A percentile compares a stretch with the other conserved stretches of the same genome.
Conservation (phyloP, 2,329 filamentous ascomycete species). For the Pseudogymnoascus sp. region DNA sequence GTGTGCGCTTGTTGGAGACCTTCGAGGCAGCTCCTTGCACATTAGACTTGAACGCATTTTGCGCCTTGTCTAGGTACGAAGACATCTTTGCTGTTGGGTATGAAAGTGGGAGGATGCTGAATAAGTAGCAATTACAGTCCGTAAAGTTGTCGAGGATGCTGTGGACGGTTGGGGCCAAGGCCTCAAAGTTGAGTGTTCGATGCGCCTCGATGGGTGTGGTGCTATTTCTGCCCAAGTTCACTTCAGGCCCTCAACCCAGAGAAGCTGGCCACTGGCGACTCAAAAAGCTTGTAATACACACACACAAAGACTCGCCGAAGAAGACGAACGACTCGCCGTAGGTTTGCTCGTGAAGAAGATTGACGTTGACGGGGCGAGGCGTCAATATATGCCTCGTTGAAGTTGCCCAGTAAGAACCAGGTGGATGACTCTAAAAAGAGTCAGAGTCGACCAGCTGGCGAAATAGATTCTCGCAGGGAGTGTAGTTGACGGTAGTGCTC, state of each 20-base stretch:
- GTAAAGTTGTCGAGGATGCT: not conserved
- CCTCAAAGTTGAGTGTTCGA: not conserved
- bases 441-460: not conserved
- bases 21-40: constrained; percentile 58
- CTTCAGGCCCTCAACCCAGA: not conserved
- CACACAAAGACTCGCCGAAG: not conserved
- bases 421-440: not conserved
- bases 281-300: not conserved
- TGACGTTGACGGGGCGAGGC: not conserved
- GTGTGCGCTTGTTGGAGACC: constrained; percentile 44
- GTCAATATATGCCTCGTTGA: not conserved
- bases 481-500: not conserved
- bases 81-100: constrained; percentile 41
- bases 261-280: not conserved
- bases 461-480: not conserved
- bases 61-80: constrained; percentile 55
- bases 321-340: not conserved
- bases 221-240: not conserved
- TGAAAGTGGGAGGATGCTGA: not conserved
- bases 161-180: not conserved
- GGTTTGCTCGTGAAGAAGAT: not conserved
- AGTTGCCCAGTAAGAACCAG: not conserved
- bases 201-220: not conserved
- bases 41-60: constrained; percentile 53
- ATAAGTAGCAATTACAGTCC: not conserved